A percentile compares a stretch with the other conserved stretches of the same genome.
Conservation (phyloP, 1,284 basidiomycete species). For the Puccinia novopanici region DNA sequence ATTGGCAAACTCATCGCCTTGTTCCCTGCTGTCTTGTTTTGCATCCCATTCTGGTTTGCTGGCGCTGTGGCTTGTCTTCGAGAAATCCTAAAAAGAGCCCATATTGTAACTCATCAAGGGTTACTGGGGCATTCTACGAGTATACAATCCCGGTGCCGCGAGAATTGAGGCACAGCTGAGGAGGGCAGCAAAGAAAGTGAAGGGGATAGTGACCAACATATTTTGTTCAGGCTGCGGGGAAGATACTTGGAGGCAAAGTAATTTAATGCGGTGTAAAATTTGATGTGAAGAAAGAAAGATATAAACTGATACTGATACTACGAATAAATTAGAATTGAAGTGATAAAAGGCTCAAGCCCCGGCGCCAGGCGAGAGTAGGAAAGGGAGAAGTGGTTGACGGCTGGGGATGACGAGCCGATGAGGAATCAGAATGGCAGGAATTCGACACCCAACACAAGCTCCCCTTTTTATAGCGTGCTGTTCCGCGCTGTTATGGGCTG, state of each 20-base stretch:
- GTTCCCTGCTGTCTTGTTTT: not conserved
- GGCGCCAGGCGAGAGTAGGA: slow-evolving; percentile 18
- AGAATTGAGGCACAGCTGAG: slow-evolving; percentile 19
- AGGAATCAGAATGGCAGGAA: too few relatives aligned
- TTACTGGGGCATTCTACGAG: too few relatives aligned
- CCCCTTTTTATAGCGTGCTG: too few relatives aligned
- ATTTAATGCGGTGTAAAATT: too few relatives aligned
- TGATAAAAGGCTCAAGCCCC: not conserved
- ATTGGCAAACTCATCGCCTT: not conserved
- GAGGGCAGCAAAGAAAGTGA: slow-evolving; percentile 5
- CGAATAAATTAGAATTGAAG: not conserved
- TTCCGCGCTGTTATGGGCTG: too few relatives aligned
- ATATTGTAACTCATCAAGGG: too few relatives aligned
- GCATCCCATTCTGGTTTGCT: not conserved
- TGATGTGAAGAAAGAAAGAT: not conserved
- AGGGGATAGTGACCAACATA: slow-evolving; percentile 18
- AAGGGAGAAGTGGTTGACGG: too few relatives aligned
- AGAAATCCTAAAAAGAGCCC: not conserved
- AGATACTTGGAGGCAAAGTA: too few relatives aligned
- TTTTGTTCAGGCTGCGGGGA: not conserved
- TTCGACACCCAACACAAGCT: too few relatives aligned
- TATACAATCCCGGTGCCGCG: not conserved
- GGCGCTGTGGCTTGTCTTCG: not conserved
- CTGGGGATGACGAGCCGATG: too few relatives aligned
- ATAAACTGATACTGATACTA: slow-evolving; percentile 26